Base-by-base conservation (phyloP, 768 basidiomycete genomes). In the Trametes gibbosa region DNA sequence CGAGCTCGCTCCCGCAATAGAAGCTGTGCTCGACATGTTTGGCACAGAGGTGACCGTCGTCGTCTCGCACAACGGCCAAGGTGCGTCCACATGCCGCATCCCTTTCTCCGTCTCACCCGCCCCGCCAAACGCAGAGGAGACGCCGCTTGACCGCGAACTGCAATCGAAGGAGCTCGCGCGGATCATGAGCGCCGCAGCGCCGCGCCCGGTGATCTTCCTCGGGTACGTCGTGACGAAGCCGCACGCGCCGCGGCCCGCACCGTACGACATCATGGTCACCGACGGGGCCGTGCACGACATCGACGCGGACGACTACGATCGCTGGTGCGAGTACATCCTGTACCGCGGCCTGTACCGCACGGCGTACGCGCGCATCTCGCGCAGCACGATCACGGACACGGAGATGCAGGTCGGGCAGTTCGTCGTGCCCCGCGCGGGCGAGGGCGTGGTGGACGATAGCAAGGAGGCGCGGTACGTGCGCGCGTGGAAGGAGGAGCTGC, bases 21-120 rank as follows among this genome's bases (percentile, higher is more conserved):
- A 92, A 71, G 92, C 92, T 3, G 80, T 90, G 2, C 75, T 95
- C 14, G 88, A 94, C 51, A 77, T 92, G 7, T 88, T 85, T 63
- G 92, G 92, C 0, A 86, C 85, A 0, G 79, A 82, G 51, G 83
- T 95, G 17, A 86, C 86, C 5, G 91, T 95, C 0, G 77, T 95
- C n/a, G 89, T 95, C 10, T 81, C 91, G 0, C 94, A 96, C 64
- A 95, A 96, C 68, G 94, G 94, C 6, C 94, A 96, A 80, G 90
- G 90, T 88, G 61, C 52, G 70, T 57, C 14, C 7, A 3, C 9
- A n/a, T n/a, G n/a, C n/a, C n/a, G n/a, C n/a, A n/a, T n/a, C n/a
- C n/a, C n/a, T n/a, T n/a, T n/a, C n/a, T n/a, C n/a, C n/a, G n/a
- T n/a, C n/a, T n/a, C n/a, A n/a, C n/a, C n/a, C n/a, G n/a, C n/a